phyloP scores from a whole-genome alignment of 306 rosid species.

The Glycine soja region DNA sequence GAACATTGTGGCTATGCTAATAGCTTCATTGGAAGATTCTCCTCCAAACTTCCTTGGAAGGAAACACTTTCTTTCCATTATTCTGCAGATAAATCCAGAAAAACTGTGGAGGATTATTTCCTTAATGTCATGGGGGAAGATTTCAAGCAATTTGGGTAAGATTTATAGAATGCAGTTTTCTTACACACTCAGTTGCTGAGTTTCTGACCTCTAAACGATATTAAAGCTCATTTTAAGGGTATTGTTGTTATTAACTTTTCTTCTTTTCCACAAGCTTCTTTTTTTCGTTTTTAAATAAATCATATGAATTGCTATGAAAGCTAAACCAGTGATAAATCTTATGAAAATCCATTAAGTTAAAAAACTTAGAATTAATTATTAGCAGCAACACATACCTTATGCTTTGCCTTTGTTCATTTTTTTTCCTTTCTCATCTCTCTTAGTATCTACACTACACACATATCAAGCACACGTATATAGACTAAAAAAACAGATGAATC shows the following conservation, averaged over 20 bases:
- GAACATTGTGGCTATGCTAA: conserved; percentile 79
- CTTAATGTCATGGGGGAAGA: conserved; percentile 68
- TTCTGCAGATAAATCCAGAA: conserved; percentile 23
- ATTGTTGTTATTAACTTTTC: not conserved
- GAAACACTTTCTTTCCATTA: conserved; percentile 77
- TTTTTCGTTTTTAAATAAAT: not conserved
- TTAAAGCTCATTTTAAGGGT: not conserved
- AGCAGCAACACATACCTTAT: not conserved
- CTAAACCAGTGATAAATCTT: not conserved
- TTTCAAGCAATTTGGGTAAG: conserved; percentile 69
- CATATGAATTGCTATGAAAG: not conserved
- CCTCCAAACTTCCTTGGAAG: conserved; percentile 90
- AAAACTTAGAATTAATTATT: not conserved
- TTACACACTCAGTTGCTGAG: not conserved
- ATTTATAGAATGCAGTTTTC: not conserved
- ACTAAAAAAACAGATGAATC: not conserved
- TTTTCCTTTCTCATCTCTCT: too few species aligned
- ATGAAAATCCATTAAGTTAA: not conserved
- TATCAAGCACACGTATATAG: too few species aligned
- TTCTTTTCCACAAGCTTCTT: not conserved
- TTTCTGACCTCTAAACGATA: not conserved
- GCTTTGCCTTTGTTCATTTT: not conserved
- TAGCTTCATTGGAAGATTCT: conserved; percentile 79
- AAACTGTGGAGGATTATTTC: conserved; percentile 69
- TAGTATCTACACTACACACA: not conserved